A percentile compares a stretch with the other conserved stretches of the same genome.
Evolutionary conservation across 1,139 yeast genomes (phyloP).

Genomic region (Suhomyces guaymorum): DNA sequence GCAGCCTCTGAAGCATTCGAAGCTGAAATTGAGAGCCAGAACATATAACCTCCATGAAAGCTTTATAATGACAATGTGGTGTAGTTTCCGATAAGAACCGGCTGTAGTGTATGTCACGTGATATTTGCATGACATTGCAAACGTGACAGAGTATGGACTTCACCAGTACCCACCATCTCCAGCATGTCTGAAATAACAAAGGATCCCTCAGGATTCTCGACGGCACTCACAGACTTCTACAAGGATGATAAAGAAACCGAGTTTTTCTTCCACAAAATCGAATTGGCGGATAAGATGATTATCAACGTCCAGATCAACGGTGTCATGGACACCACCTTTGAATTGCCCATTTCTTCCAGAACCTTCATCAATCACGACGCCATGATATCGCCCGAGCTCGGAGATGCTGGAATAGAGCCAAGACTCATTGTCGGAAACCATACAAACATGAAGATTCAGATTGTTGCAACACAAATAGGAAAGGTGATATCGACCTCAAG

Average conservation of each 20-base stretch:
- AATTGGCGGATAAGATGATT: constrained; percentile 35
- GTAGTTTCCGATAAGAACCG: no score
- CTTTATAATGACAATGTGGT: no score
- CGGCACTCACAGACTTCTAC: constrained; percentile 19
- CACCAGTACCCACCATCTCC: no score
- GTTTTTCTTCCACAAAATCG: constrained; percentile 40
- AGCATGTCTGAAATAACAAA: constrained; percentile 12
- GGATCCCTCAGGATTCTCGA: constrained; percentile 25
- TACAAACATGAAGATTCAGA: constrained; percentile 40
- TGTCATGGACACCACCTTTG: constrained; percentile 44
- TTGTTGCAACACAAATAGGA: constrained; percentile 47
- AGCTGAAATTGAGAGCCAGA: no score
- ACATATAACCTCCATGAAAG: no score
- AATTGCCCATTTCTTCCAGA: constrained; percentile 41
- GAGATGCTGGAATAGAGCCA: constrained; percentile 40
- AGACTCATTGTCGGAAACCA: constrained; percentile 42
- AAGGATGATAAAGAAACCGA: constrained; percentile 20
- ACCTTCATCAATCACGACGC: constrained; percentile 22
- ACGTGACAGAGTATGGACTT: no score
- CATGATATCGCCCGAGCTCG: constrained; percentile 16
- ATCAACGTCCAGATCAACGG: constrained; percentile 41
- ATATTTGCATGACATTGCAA: no score
- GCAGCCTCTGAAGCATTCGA: no score
- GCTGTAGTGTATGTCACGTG: no score
- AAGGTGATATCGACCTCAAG: constrained; percentile 30